Percentiles rank a stretch among this genome's conserved stretches.
Conservation (phyloP, 495 filamentous ascomycete species). For the Neurospora hispaniola region DNA sequence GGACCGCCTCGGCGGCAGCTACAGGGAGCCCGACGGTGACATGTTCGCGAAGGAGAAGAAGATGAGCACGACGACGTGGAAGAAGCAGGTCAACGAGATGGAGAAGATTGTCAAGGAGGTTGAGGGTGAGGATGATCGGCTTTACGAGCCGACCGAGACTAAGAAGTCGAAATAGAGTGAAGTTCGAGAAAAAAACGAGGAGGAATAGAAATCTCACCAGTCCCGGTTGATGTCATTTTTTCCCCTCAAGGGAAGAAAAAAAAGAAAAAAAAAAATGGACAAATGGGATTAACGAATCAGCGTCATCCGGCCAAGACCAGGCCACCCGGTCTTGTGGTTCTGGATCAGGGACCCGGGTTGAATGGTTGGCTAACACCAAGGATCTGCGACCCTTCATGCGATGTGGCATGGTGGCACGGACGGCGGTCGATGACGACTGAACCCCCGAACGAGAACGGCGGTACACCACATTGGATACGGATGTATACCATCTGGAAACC, state of each 20-base stretch:
- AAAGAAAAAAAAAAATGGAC: neutral
- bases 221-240: neutral
- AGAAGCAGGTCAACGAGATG: slow-evolving; percentile 74
- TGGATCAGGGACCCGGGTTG: neutral
- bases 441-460: neutral
- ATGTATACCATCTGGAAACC: neutral
- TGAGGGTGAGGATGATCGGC: slow-evolving; percentile 79
- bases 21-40: slow-evolving; percentile 77
- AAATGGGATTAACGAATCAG: neutral
- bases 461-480: neutral
- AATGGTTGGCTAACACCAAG: neutral
- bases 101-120: slow-evolving; percentile 73
- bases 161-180: slow-evolving; percentile 37
- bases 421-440: neutral
- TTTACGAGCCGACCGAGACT: slow-evolving; percentile 41
- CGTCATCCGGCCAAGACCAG: neutral
- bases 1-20: slow-evolving; percentile 85
- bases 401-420: neutral
- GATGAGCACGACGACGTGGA: slow-evolving; percentile 75
- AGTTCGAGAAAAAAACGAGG: too few relatives aligned
- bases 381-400: neutral
- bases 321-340: neutral
- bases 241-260: neutral
- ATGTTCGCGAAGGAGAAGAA: slow-evolving; percentile 82
- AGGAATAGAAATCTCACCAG: neutral